Conservation (phyloP, 768 basidiomycete genomes). For the Dentipellis sp. region DNA sequence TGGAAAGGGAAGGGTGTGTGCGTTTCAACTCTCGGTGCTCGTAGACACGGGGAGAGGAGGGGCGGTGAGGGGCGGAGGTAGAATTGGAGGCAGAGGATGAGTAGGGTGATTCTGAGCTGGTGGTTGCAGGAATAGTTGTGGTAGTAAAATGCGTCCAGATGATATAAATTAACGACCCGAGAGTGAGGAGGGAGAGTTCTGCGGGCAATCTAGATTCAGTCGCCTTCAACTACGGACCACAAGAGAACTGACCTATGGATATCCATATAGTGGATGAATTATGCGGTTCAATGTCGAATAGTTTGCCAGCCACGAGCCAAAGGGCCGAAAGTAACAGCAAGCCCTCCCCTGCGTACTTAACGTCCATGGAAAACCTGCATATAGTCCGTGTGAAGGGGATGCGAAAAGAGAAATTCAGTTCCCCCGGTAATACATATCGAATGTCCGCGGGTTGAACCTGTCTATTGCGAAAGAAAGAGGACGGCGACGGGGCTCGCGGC, state of each 20-base stretch:
- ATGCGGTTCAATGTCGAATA: slow-evolving; percentile 20
- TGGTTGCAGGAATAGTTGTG: background rate
- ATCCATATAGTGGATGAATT: slow-evolving; percentile 6
- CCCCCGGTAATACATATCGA: slow-evolving; percentile 37
- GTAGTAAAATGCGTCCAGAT: slow-evolving; percentile 10
- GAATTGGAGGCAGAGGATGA: background rate
- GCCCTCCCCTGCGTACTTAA: slow-evolving; percentile 54
- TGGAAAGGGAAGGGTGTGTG: slow-evolving; percentile 26
- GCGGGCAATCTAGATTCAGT: background rate
- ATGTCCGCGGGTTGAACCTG: slow-evolving; percentile 18
- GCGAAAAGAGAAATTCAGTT: slow-evolving; percentile 34
- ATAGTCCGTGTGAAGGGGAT: slow-evolving; percentile 31
- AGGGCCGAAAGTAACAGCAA: slow-evolving; percentile 57
- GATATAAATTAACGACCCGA: slow-evolving; percentile 10
- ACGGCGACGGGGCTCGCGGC: slow-evolving; percentile 30
- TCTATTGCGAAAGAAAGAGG: slow-evolving; percentile 32
- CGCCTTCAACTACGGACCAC: background rate
- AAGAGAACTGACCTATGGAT: slow-evolving; percentile 9
- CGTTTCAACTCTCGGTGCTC: slow-evolving; percentile 34
- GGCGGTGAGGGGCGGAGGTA: background rate
- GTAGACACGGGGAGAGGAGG: slow-evolving; percentile 18
- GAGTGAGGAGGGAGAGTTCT: slow-evolving; percentile 7
- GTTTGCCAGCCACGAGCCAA: slow-evolving; percentile 41
- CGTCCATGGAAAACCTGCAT: slow-evolving; percentile 49
- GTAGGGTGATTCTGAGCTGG: background rate